phyloP scores from a whole-genome alignment of 768 basidiomycete species.

The Tephrocybe sp. region DNA sequence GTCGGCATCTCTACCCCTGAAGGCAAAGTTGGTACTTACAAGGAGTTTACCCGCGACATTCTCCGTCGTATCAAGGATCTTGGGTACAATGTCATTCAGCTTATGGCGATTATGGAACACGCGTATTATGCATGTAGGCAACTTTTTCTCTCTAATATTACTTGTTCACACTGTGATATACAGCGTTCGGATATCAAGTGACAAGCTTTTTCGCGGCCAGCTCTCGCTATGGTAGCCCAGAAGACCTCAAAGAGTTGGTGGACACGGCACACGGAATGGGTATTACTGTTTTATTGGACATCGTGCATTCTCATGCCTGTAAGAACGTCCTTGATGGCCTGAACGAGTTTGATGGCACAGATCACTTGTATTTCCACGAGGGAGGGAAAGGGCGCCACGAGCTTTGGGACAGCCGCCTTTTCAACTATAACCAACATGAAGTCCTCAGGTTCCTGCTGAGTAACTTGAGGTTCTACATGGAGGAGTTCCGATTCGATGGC shows the following conservation, averaged over 20 bases:
- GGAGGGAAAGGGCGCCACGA: conserved; percentile 90
- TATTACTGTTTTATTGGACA: conserved; percentile 89
- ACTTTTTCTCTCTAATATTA: neutral
- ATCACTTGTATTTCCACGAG: conserved; percentile 96
- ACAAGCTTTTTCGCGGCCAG: conserved; percentile 97
- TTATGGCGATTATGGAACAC: conserved; percentile 99
- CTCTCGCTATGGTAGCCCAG: conserved; percentile 94
- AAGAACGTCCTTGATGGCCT: conserved; percentile 97
- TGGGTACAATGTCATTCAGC: conserved; percentile 96
- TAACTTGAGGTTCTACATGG: conserved; percentile 94
- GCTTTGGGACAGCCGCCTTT: conserved; percentile 96
- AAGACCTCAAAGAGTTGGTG: conserved; percentile 92
- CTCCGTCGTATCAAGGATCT: conserved; percentile 87
- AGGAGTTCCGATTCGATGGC: conserved; percentile 94
- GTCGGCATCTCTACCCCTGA: conserved; percentile 95
- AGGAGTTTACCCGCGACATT: conserved; percentile 86
- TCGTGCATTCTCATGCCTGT: conserved; percentile 98
- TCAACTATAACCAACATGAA: conserved; percentile 96
- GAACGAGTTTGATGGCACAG: conserved; percentile 96
- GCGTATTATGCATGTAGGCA: conserved; percentile 93
- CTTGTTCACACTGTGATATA: neutral
- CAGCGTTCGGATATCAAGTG: conserved; percentile 98
- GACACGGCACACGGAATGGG: conserved; percentile 96
- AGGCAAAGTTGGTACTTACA: conserved; percentile 88
- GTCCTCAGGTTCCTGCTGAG: conserved; percentile 93